These are phyloP conservation scores for Paralagenidium karlingii DNA, from an alignment of 352 stramenopile genomes.

Conservation along the genomic window DNA sequence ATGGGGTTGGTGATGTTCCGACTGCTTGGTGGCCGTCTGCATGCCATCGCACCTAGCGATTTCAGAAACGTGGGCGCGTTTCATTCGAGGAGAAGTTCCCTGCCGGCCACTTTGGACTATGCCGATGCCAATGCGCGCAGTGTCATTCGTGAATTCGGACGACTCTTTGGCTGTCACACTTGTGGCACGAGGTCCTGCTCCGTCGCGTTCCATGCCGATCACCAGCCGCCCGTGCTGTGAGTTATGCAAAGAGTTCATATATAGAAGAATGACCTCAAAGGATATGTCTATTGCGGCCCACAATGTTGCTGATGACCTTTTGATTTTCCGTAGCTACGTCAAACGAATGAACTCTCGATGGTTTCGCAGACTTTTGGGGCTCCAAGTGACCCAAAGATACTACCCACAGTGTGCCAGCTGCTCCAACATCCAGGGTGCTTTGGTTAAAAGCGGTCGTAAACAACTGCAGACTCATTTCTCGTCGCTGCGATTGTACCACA, in stretches of 20 bases:
- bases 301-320: not conserved
- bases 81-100: slow-evolving; percentile 57
- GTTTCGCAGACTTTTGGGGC: slow-evolving; percentile 20
- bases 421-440: slow-evolving; percentile 38
- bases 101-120: slow-evolving; percentile 64
- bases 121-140: slow-evolving; percentile 41
- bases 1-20: slow-evolving; percentile 71
- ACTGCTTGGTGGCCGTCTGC: slow-evolving; percentile 59
- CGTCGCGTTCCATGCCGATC: slow-evolving; percentile 66
- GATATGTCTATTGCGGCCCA: not conserved
- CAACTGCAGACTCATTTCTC: slow-evolving; percentile 53
- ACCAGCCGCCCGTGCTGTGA: slow-evolving; percentile 79
- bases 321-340: slow-evolving; percentile 27
- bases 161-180: slow-evolving; percentile 73
- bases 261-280: slow-evolving; percentile 2
- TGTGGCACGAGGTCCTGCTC: slow-evolving; percentile 44
- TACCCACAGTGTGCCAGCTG: slow-evolving; percentile 76
- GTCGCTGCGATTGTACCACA: slow-evolving; percentile 59
- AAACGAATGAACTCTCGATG: slow-evolving; percentile 32
- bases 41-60: slow-evolving; percentile 54
- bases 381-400: slow-evolving; percentile 57
- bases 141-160: slow-evolving; percentile 68
- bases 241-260: slow-evolving; percentile 5
- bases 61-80: slow-evolving; percentile 68
- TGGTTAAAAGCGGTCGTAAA: slow-evolving; percentile 23